Conservation (phyloP, 1,284 basidiomycete genomes). For the Cryptococcus sp. region DNA sequence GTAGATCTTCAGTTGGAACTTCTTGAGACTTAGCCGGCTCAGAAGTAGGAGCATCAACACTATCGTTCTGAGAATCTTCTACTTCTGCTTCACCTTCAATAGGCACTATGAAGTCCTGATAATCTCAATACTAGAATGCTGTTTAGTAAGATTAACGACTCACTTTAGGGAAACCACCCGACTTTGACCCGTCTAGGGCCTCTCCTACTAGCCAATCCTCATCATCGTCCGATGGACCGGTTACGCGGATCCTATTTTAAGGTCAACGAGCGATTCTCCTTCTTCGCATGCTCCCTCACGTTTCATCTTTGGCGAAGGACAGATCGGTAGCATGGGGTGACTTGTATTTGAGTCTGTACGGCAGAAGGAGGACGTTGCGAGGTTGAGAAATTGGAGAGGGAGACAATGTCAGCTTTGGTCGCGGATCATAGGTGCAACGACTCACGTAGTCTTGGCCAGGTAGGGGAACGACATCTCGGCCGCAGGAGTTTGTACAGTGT, state of each 20-base stretch:
- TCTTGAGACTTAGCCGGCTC: neutral
- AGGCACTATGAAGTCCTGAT: conserved; percentile 37
- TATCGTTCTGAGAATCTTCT: conserved; percentile 7
- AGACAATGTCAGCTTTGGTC: neutral
- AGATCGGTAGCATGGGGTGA: conserved; percentile 47
- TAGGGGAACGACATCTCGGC: no score
- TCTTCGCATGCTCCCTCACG: conserved; percentile 25
- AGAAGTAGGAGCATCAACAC: neutral
- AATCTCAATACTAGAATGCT: neutral
- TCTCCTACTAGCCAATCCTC: conserved; percentile 48
- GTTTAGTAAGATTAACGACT: neutral
- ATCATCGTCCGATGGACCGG: conserved; percentile 42
- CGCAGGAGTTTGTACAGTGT: no score
- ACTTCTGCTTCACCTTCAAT: conserved; percentile 29
- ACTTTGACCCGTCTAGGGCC: conserved; percentile 38
- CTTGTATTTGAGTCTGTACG: conserved; percentile 44
- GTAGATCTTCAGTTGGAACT: neutral
- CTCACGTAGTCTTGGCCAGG: no score
- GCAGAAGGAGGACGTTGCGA: conserved; percentile 15
- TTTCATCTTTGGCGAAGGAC: conserved; percentile 47
- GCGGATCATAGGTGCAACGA: neutral
- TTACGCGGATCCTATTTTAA: conserved; percentile 41
- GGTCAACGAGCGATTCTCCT: neutral
- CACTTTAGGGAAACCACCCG: conserved; percentile 47
- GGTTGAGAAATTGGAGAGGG: conserved; percentile 33